Percentiles rank a stretch among this genome's conserved stretches.
phyloP scores from a whole-genome alignment of 306 rosid genomes.

The Ceratonia siliqua region DNA sequence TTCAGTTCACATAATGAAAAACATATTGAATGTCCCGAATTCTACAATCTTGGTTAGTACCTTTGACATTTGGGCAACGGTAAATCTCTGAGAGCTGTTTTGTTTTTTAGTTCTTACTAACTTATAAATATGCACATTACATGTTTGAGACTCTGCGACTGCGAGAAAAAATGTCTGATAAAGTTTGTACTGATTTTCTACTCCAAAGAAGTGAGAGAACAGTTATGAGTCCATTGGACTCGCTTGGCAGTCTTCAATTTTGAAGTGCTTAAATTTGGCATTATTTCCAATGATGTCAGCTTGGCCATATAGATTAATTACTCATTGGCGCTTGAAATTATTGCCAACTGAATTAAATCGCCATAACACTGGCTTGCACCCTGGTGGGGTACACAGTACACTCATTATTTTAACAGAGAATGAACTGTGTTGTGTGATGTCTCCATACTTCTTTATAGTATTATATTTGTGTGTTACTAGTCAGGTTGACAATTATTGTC shows the following conservation, averaged over 20 bases:
- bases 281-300: background rate
- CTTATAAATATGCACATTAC: background rate
- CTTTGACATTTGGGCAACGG: no score
- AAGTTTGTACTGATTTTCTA: background rate
- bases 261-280: conserved; percentile 17
- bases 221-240: background rate
- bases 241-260: background rate
- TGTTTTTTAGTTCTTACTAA: background rate
- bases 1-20: background rate
- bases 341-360: background rate
- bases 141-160: background rate
- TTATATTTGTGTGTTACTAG: conserved; percentile 21
- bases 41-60: no score
- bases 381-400: background rate
- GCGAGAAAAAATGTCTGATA: background rate
- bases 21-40: no score
- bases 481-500: conserved; percentile 40
- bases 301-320: background rate
- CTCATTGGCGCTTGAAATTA: background rate
- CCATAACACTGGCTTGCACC: background rate
- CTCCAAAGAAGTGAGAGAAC: background rate
- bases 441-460: no score
- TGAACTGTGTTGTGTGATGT: background rate
- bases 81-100: no score
- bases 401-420: background rate